phyloP scores from a whole-genome alignment of 2,329 filamentous ascomycete species.

The Sphaerostilbella broomeana region DNA sequence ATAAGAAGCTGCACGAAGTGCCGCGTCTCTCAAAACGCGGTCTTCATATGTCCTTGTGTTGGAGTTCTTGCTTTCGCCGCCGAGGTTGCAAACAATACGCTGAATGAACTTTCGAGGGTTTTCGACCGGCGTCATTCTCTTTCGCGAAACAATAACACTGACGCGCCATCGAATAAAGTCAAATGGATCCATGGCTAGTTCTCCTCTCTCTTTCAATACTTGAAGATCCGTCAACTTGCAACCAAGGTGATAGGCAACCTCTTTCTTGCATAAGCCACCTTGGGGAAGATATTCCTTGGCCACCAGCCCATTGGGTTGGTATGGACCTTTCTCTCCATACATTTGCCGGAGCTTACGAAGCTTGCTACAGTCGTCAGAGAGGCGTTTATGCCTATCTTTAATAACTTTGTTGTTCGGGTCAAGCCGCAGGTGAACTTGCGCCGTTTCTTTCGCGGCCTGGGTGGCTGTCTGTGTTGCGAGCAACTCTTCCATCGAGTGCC shows the following conservation, averaged over 20 bases:
- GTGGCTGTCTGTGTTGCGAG: constrained; percentile 22
- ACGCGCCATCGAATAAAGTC: constrained; percentile 34
- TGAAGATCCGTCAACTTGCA: constrained; percentile 28
- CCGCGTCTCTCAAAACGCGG: constrained; percentile 22
- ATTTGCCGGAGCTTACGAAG: constrained; percentile 29
- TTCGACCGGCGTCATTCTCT: constrained; percentile 5
- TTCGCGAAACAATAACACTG: constrained; percentile 13
- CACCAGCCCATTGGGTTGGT: constrained; percentile 34
- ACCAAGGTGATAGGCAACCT: constrained; percentile 30
- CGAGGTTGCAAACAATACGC: constrained; percentile 15
- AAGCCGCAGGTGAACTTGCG: background rate
- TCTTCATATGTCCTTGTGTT: constrained; percentile 18
- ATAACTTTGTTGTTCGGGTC: constrained; percentile 14
- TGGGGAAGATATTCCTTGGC: constrained; percentile 26
- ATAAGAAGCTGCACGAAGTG: constrained; percentile 22
- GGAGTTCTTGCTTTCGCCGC: constrained; percentile 3
- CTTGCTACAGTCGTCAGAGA: constrained; percentile 27
- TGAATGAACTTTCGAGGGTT: constrained; percentile 13
- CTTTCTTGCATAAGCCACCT: constrained; percentile 27
- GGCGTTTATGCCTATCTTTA: constrained; percentile 17
- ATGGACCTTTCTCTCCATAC: constrained; percentile 23
- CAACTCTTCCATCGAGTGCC: constrained; percentile 25
- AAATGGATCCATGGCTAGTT: constrained; percentile 31
- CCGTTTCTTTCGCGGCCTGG: constrained; percentile 16
- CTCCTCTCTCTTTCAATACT: constrained; percentile 17